Evolutionary conservation across 495 filamentous ascomycete genomes (phyloP).

Genomic region (Neurospora sp.): DNA sequence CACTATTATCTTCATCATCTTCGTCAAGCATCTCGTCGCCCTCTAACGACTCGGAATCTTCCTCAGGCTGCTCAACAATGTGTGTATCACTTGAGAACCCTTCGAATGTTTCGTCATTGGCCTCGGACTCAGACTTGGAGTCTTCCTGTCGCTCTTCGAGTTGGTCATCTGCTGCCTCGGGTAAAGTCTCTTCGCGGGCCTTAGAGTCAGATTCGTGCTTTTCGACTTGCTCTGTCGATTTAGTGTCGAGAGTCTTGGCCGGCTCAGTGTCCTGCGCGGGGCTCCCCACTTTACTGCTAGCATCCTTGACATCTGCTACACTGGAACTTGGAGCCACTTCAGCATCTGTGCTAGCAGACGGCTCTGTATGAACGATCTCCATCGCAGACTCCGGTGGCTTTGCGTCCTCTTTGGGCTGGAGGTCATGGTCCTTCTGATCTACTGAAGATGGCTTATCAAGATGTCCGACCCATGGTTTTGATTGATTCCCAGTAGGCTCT

Average conservation of each 20-base stretch:
- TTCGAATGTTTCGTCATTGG: not conserved
- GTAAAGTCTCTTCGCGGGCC: not conserved
- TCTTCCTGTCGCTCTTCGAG: not conserved
- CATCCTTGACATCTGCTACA: not conserved
- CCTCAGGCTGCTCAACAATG: not conserved
- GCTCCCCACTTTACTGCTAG: not conserved
- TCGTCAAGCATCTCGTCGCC: not conserved
- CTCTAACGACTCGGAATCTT: not conserved
- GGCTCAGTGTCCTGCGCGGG: not conserved
- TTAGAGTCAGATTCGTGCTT: not conserved
- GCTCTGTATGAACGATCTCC: not conserved
- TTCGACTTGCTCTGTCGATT: not conserved
- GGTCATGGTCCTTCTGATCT: not conserved
- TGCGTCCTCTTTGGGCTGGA: not conserved
- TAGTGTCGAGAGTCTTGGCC: not conserved
- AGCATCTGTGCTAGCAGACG: not conserved
- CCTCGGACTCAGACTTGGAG: not conserved
- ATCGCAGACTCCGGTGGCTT: not conserved
- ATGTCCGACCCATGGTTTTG: not conserved
- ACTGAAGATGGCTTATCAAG: not conserved
- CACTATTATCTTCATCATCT: not conserved
- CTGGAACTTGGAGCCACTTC: not conserved
- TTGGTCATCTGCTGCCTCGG: not conserved
- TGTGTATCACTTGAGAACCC: not conserved
- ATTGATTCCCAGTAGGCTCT: not conserved